Percentiles rank a stretch among this genome's conserved stretches.
Conservation (phyloP, 371 early-diverging fungal species). For the Haplosporangium sp. region DNA sequence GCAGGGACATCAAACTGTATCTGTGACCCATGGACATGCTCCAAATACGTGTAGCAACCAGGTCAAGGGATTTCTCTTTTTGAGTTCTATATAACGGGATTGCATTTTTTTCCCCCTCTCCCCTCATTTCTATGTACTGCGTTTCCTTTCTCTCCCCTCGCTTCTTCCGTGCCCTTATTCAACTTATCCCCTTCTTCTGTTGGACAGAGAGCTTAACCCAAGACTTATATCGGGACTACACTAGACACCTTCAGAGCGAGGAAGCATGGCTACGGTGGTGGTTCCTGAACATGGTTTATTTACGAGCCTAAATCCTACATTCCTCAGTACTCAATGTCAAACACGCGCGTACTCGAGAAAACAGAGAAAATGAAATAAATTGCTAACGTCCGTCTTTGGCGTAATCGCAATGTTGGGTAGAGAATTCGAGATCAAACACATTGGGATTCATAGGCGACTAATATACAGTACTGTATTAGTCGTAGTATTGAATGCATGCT, state of each 20-base stretch:
- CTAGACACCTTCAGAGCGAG: no score
- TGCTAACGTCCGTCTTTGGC: no score
- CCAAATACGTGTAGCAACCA: background rate
- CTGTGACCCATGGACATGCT: background rate
- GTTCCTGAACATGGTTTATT: background rate
- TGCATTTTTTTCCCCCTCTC: background rate
- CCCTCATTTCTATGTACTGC: slow-evolving; percentile 1
- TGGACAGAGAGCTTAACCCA: background rate
- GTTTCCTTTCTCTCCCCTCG: background rate
- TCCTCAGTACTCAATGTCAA: background rate
- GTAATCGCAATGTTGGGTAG: no score
- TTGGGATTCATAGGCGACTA: no score
- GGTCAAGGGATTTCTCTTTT: background rate
- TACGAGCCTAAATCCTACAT: background rate
- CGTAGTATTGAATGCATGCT: background rate
- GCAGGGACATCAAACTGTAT: background rate
- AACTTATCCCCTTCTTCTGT: background rate
- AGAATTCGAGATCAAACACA: no score
- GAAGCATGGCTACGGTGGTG: background rate
- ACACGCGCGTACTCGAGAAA: no score
- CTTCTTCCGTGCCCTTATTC: background rate
- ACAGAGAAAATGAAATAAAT: no score
- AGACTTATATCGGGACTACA: background rate
- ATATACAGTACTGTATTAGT: no score
- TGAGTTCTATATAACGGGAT: background rate